A percentile compares a stretch with the other conserved stretches of the same genome.
Conservation (phyloP, 2,329 filamentous ascomycete genomes). For the Curvularia sp. region DNA sequence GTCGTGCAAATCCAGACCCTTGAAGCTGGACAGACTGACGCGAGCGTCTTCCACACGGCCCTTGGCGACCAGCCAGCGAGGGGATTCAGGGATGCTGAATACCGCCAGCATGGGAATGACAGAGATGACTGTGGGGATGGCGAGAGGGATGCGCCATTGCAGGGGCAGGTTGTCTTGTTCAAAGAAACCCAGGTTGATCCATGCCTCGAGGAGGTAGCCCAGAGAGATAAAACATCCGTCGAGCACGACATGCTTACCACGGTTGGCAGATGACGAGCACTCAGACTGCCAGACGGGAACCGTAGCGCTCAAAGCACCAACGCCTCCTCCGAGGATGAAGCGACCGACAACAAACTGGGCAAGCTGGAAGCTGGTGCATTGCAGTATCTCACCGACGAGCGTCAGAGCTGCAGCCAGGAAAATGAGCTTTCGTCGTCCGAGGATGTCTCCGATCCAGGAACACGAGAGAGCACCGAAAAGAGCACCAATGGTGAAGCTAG, state of each 20-base stretch:
- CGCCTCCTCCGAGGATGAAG: constrained; percentile 54
- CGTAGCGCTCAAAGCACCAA: constrained; percentile 54
- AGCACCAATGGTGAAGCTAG: constrained; percentile 56
- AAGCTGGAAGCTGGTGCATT: constrained; percentile 55
- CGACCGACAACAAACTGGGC: constrained; percentile 57
- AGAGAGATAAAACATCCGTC: constrained; percentile 57
- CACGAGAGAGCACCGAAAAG: constrained; percentile 57
- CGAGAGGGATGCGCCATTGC: constrained; percentile 72
- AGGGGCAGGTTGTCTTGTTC: constrained; percentile 64
- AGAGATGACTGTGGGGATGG: constrained; percentile 65
- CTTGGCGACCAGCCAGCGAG: constrained; percentile 71
- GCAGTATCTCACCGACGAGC: constrained; percentile 54
- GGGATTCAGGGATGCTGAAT: constrained; percentile 75
- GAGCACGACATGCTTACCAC: constrained; percentile 52
- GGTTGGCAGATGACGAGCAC: constrained; percentile 49
- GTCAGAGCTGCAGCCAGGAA: constrained; percentile 52
- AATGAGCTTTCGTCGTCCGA: constrained; percentile 56
- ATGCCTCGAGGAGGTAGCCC: constrained; percentile 56
- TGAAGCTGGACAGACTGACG: constrained; percentile 50
- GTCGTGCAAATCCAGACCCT: constrained; percentile 49
- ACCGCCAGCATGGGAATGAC: constrained; percentile 63
- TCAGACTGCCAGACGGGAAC: constrained; percentile 58
- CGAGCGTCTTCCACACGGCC: constrained; percentile 71
- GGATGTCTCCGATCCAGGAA: constrained; percentile 54
- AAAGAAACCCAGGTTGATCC: constrained; percentile 63